phyloP scores from a whole-genome alignment of 371 early-diverging fungal genomes.

The Mucor velutinosus region DNA sequence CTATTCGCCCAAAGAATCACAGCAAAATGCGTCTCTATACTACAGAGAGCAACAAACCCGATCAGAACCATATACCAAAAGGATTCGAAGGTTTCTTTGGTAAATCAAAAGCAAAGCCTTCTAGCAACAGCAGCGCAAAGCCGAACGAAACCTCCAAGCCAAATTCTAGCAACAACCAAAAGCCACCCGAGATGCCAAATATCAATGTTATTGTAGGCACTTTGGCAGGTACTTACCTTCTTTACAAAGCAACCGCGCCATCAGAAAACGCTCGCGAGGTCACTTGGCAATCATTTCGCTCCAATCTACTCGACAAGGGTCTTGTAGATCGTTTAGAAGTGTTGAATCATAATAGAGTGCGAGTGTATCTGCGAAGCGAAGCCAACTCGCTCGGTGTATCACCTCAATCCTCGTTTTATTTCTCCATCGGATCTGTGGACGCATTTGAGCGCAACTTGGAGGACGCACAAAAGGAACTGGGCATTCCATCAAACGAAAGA shows the following conservation, averaged over 20 bases:
- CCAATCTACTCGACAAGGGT: constrained; percentile 88
- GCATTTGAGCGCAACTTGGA: constrained; percentile 91
- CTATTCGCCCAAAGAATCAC: not conserved
- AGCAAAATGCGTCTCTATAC: not conserved
- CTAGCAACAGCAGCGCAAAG: constrained; percentile 8
- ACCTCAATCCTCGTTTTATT: constrained; percentile 55
- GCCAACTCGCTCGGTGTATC: constrained; percentile 54
- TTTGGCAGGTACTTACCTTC: constrained; percentile 52
- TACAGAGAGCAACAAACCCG: constrained; percentile 16
- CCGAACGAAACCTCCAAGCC: constrained; percentile 5
- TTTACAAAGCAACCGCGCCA: constrained; percentile 56
- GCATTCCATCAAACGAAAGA: constrained; percentile 85
- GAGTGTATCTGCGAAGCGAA: constrained; percentile 78
- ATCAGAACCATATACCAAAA: constrained; percentile 26
- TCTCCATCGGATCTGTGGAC: constrained; percentile 95
- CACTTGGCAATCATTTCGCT: constrained; percentile 93
- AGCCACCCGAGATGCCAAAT: constrained; percentile 43
- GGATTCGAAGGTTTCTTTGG: constrained; percentile 50
- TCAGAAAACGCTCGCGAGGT: constrained; percentile 66
- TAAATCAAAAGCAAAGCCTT: constrained; percentile 18
- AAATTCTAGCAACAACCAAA: constrained; percentile 7
- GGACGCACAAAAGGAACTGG: constrained; percentile 89
- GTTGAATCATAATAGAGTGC: constrained; percentile 81
- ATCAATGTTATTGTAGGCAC: constrained; percentile 55
- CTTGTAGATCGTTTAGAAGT: constrained; percentile 88